Base-by-base conservation (phyloP, 345 rosid species). In the Euphorbia tirucalli region DNA sequence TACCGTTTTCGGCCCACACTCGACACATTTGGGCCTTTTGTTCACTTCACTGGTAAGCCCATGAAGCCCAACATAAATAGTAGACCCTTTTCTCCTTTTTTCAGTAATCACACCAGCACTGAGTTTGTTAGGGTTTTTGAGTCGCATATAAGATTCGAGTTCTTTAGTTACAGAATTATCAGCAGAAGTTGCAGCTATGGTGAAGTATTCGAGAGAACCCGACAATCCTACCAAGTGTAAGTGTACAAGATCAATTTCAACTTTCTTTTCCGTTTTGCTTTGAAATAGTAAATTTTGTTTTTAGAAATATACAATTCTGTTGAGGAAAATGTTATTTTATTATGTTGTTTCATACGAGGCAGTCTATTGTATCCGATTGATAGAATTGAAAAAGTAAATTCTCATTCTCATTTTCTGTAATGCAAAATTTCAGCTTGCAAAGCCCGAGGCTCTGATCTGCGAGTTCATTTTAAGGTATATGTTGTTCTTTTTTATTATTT, bases 201-300 rank as follows among this genome's bases (percentile, higher is more conserved):
- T 75, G n/a, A 88, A 88, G 86, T 90, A 90, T 66, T 87, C 90
- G 16, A 84, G 85, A 74, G 93, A 90, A 70, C 90, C 93, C 7
- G 89, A 85, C 58, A 88, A 90, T 74, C 81, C 81, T n/a, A 90
- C 92, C 84, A 90, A 88, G 81, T 87, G 96, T 87, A 80, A 81
- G 85, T 61, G 11, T 15, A 6, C 24, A 21, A 1, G 5, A 27
- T 48, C 11, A 59, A 25, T 22, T 35, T 63, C 30, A n/a, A 22
- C 4, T 14, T 37, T 24, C 14, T 48, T 50, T 27, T 32, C 37
- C 37, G 37, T 32, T 37, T 48, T 21, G 16, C 1, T 8, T 0
- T 32, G 0, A 25, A 27, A 18, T 28, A 22, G 21, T 41, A n/a
- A 21, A 11, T n/a, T 3, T 24, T 44, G 56, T 2, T 44, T 19